Evolutionary conservation across 345 rosid species (phyloP).

Genomic region (Iberis pinnata): DNA sequence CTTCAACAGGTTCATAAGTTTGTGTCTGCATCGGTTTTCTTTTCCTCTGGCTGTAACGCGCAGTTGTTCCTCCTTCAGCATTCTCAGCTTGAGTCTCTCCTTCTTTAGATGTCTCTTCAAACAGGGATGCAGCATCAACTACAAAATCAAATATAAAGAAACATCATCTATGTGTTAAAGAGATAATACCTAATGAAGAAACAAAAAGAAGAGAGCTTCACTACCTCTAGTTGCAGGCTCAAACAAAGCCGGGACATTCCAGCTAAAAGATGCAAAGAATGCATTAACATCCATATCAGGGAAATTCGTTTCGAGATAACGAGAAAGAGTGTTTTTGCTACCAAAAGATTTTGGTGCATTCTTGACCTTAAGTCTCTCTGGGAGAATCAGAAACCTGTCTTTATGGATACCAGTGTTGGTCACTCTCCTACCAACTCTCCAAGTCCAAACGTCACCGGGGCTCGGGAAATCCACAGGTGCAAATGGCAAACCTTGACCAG

Average conservation of each 20-base stretch:
- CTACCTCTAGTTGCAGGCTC: constrained; percentile 36
- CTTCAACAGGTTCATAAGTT: constrained; percentile 4
- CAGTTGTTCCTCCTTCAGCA: constrained; percentile 19
- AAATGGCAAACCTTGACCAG: constrained; percentile 78
- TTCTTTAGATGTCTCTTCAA: constrained; percentile 30
- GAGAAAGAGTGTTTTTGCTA: constrained; percentile 51
- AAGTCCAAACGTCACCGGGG: constrained; percentile 73
- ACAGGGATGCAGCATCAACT: constrained; percentile 32
- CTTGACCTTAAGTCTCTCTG: constrained; percentile 33
- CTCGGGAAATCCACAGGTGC: constrained; percentile 76
- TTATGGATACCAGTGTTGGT: constrained; percentile 35
- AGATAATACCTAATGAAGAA: neutral
- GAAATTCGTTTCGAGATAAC: constrained; percentile 39
- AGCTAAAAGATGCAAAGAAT: constrained; percentile 69
- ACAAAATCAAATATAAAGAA: neutral
- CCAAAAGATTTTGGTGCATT: constrained; percentile 40
- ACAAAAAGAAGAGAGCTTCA: neutral
- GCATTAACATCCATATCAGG: constrained; percentile 49
- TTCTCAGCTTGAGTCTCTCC: constrained; percentile 15
- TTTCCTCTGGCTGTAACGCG: constrained; percentile 30
- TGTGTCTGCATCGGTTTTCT: constrained; percentile 33
- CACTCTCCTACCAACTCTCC: constrained; percentile 82
- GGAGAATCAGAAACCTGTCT: constrained; percentile 59
- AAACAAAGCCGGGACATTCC: constrained; percentile 65
- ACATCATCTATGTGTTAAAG: neutral